Evolutionary conservation across 2,329 filamentous ascomycete species (phyloP).

Genomic region (Coniella lustricola): DNA sequence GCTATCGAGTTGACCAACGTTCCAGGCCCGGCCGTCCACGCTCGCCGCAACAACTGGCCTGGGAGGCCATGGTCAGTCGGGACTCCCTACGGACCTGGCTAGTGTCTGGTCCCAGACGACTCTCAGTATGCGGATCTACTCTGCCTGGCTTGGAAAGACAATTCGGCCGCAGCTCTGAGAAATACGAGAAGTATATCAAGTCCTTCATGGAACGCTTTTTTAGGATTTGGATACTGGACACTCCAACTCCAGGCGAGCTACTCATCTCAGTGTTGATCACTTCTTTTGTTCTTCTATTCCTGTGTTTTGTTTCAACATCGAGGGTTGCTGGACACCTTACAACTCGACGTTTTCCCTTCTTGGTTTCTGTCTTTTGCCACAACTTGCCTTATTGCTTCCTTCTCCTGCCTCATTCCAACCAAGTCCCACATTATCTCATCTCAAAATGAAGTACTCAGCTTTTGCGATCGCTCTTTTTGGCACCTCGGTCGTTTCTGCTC

Average conservation of each 20-base stretch:
- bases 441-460: slow-evolving; percentile 1
- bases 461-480: too few species aligned
- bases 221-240: not conserved
- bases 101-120: too few species aligned
- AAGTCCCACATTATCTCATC: not conserved
- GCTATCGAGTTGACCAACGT: too few species aligned
- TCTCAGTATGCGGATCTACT: too few species aligned
- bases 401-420: not conserved
- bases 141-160: too few species aligned
- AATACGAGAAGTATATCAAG: not conserved
- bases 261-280: not conserved
- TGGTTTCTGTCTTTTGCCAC: not conserved
- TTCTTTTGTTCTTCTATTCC: not conserved
- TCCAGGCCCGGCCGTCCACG: too few species aligned
- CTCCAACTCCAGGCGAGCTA: not conserved
- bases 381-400: not conserved
- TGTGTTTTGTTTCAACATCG: not conserved
- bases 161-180: too few species aligned
- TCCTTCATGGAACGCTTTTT: not conserved
- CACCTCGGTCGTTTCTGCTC: too few species aligned
- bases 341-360: not conserved
- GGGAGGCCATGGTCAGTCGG: too few species aligned
- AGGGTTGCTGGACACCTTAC: not conserved
- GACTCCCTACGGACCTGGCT: too few species aligned
- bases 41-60: too few species aligned